These are phyloP conservation scores for Stromatinia cepivora DNA, from an alignment of 2,329 filamentous ascomycete species.

Conservation along the genomic window DNA sequence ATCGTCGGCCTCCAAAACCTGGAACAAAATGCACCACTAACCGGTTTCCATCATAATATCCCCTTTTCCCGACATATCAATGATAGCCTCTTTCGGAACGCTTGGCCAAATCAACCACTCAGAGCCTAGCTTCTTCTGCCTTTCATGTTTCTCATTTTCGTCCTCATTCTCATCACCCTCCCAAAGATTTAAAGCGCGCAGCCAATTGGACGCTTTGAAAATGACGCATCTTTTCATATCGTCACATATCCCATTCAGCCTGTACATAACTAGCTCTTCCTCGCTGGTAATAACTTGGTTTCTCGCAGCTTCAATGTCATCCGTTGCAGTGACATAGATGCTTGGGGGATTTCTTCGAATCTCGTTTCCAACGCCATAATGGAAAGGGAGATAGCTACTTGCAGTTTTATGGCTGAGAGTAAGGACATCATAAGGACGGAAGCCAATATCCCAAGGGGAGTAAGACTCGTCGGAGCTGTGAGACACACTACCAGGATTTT, in stretches of 20 bases:
- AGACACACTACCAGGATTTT: neutral
- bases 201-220: neutral
- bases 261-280: neutral
- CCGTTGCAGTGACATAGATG: neutral
- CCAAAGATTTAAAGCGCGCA: neutral
- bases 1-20: accelerated
- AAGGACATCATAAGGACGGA: neutral
- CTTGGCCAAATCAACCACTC: slow-evolving; percentile 13
- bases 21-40: neutral
- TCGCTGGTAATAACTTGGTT: neutral
- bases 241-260: neutral
- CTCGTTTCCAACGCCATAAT: neutral
- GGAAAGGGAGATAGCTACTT: neutral
- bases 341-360: neutral
- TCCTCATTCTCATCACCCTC: neutral
- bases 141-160: neutral
- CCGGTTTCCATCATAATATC: neutral
- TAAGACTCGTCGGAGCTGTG: neutral
- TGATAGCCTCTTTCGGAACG: neutral
- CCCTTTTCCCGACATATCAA: neutral
- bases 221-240: neutral
- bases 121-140: neutral
- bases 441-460: neutral
- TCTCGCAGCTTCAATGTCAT: neutral
- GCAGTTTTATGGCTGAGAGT: neutral